phyloP scores from a whole-genome alignment of 768 basidiomycete species.

The Mycena haematopus region DNA sequence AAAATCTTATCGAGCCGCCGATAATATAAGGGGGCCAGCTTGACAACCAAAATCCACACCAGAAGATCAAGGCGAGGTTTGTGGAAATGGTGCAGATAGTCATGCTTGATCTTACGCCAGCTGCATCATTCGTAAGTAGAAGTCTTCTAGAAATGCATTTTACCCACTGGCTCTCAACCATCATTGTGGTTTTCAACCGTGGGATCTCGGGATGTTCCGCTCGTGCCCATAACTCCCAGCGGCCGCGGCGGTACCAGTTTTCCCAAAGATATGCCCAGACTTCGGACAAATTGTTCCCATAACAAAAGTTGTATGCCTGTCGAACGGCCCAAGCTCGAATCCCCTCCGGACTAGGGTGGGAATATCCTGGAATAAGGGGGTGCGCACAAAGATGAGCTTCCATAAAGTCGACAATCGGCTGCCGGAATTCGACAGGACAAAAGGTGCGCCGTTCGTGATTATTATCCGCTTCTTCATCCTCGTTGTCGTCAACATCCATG shows the following conservation, averaged over 20 bases:
- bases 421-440: constrained; percentile 28
- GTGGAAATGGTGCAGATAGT: constrained; percentile 34
- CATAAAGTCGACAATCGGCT: constrained; percentile 28
- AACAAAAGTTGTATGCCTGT: constrained; percentile 34
- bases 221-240: constrained; percentile 39
- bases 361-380: constrained; percentile 34
- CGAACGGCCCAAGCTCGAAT: constrained; percentile 35
- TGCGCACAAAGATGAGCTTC: constrained; percentile 31
- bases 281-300: constrained; percentile 28
- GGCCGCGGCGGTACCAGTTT: constrained; percentile 22
- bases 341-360: constrained; percentile 27
- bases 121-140: constrained; percentile 26
- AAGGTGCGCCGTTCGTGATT: constrained; percentile 30
- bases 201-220: constrained; percentile 29
- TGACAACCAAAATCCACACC: constrained; percentile 20
- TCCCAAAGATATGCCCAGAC: constrained; percentile 36
- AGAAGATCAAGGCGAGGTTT: constrained; percentile 23
- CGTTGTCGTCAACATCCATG: background rate
- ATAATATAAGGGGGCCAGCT: constrained; percentile 20
- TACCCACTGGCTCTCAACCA: constrained; percentile 36
- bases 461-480: no score
- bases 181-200: constrained; percentile 38
- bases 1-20: constrained; percentile 13
- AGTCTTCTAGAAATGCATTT: background rate
- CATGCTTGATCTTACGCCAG: constrained; percentile 40